phyloP scores from a whole-genome alignment of 106 monocot genomes.

The Phalaenopsis equestris region DNA sequence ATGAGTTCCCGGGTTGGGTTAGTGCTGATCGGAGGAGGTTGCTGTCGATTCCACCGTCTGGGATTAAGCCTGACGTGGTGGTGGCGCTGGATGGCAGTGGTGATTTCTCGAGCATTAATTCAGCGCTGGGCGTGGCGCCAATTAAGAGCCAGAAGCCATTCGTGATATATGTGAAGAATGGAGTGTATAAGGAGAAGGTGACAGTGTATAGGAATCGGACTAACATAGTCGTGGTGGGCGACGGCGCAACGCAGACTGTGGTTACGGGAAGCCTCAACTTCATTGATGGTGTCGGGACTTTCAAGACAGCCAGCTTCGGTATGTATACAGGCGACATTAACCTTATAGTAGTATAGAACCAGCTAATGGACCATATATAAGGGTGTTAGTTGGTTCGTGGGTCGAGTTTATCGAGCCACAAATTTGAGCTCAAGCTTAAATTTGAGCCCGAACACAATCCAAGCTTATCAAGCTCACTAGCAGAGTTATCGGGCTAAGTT shows the following conservation, averaged over 20 bases:
- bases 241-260: conserved; percentile 32
- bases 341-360: too few relatives aligned
- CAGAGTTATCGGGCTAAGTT: too few relatives aligned
- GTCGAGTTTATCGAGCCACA: too few relatives aligned
- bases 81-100: conserved; percentile 44
- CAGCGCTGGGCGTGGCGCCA: conserved; percentile 18
- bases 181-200: conserved; percentile 36
- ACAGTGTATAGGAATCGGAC: conserved; percentile 11
- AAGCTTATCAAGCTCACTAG: too few relatives aligned
- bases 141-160: conserved; percentile 15
- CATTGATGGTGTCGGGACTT: conserved; percentile 24
- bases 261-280: conserved; percentile 38
- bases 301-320: conserved; percentile 44
- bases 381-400: too few relatives aligned
- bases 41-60: conserved; percentile 6
- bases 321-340: neutral
- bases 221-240: conserved; percentile 39
- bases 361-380: too few relatives aligned
- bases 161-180: conserved; percentile 37
- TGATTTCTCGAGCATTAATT: conserved; percentile 34
- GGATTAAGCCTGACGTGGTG: conserved; percentile 17
- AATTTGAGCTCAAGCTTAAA: too few relatives aligned
- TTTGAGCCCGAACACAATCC: too few relatives aligned
- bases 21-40: conserved; percentile 16
- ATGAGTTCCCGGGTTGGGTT: conserved; percentile 22